phyloP scores from a whole-genome alignment of 1,284 basidiomycete genomes.

The Trichosporon coremiiforme region DNA sequence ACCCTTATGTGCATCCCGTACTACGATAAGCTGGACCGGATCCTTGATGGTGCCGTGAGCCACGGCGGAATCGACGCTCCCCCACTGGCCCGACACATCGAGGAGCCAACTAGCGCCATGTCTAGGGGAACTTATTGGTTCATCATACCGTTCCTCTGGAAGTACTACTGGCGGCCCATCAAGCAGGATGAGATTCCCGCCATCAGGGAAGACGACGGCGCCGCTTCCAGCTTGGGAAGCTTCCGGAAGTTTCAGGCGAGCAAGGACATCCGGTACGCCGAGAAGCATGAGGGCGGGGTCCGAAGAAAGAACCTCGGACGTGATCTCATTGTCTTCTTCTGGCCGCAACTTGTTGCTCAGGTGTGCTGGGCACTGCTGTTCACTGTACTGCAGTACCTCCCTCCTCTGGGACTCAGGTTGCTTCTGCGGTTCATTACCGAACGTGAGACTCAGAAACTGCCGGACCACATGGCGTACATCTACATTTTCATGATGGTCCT shows the following conservation, averaged over 20 bases:
- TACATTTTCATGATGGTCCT: conserved; percentile 60
- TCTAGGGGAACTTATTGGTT: conserved; percentile 55
- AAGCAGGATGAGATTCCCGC: conserved; percentile 58
- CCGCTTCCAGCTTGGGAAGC: conserved; percentile 56
- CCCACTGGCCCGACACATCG: conserved; percentile 38
- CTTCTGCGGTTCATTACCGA: conserved; percentile 59
- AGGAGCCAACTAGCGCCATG: conserved; percentile 52
- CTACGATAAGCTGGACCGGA: conserved; percentile 44
- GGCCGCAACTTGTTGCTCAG: conserved; percentile 34
- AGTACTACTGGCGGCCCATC: conserved; percentile 57
- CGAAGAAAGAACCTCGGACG: conserved; percentile 52
- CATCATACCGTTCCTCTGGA: conserved; percentile 56
- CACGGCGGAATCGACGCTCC: conserved; percentile 42
- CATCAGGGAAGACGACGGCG: conserved; percentile 60
- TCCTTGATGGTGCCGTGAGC: conserved; percentile 45
- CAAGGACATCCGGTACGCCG: conserved; percentile 32
- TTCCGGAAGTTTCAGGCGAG: conserved; percentile 51
- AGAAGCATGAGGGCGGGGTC: conserved; percentile 35
- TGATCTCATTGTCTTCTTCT: conserved; percentile 45
- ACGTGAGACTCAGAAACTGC: conserved; percentile 45
- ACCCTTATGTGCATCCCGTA: conserved; percentile 54
- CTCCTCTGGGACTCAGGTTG: conserved; percentile 59
- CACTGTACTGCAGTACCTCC: conserved; percentile 58
- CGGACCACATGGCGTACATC: conserved; percentile 59
- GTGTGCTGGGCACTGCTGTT: conserved; percentile 56